Evolutionary conservation across 345 rosid genomes (phyloP), one percentile per base, ranked within the genome.

Genomic region (Brassica incana): DNA sequence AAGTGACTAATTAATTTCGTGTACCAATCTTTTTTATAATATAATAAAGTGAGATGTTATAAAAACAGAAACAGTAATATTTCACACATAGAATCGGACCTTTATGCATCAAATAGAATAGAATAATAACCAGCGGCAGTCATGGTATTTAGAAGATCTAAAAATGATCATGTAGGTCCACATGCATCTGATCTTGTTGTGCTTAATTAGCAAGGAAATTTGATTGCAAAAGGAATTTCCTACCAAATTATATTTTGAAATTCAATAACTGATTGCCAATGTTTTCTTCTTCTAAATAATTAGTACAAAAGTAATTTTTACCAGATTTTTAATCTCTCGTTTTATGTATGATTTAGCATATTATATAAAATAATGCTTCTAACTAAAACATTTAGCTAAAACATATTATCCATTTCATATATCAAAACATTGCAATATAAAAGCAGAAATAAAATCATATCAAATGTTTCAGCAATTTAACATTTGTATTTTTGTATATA

Each of bases 41-140:
- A 48, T 12, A 50, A n/a, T 14, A 50, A 50, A 50, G 18, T n/a
- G 6, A n/a, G 18, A 50, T 50, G 7, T n/a, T 50, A 50, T 50
- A 50, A 50, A 14, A 50, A 50, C 8, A n/a, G 16, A 9, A 6
- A 58, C 12, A 58, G 3, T 58, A 20, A 23, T 9, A 4, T 4
- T 9, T 23, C 65, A 10, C n/a, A 11, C 15, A 10, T 10, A n/a
- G 33, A 23, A 23, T 59, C 12, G 11, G 62, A 58, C 62, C 29
- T 58, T 9, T 50, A 50, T 61, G 48, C 69, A 62, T 33, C 9
- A 32, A 6, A 45, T 15, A 52, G 36, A 15, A 20, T 60, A 67
- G 58, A 79, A 73, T 79, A 65, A 75, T 58, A 80, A 65, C 25
- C 25, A 80, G 74, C 83, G 80, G 73, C 80, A 81, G 83, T 80